Percentiles rank a stretch among this genome's conserved stretches.
These are phyloP conservation scores for Jamesozyma gamospora DNA, from an alignment of 805 yeast species.

Conservation along the genomic window DNA sequence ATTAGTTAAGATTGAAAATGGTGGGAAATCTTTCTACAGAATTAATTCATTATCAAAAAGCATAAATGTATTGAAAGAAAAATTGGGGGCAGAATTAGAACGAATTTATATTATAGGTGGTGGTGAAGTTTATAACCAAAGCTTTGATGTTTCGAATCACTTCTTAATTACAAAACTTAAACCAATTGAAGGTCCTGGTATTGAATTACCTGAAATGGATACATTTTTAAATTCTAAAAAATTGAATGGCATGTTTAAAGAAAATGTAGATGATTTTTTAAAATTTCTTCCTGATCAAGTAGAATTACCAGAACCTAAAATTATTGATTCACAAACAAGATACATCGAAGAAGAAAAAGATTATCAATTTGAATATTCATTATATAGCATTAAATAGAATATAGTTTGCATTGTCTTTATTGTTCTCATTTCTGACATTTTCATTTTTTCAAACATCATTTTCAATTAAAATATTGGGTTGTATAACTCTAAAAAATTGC, in stretches of 20 bases:
- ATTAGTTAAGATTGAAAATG: slow-evolving; percentile 6
- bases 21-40: slow-evolving; percentile 8
- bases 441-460: too few relatives aligned
- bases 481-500: too few relatives aligned
- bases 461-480: too few relatives aligned
- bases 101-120: slow-evolving; percentile 86
- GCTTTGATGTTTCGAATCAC: slow-evolving; percentile 39
- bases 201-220: slow-evolving; percentile 47
- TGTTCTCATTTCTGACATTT: too few relatives aligned
- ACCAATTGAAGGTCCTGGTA: slow-evolving; percentile 17
- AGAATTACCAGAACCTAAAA: slow-evolving; percentile 32
- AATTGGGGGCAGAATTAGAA: slow-evolving; percentile 30
- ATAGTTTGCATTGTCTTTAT: too few relatives aligned
- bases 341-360: slow-evolving; percentile 38
- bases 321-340: slow-evolving; percentile 29
- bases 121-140: slow-evolving; percentile 66
- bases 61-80: slow-evolving; percentile 22
- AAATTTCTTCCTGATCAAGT: slow-evolving; percentile 23
- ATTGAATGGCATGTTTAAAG: slow-evolving; percentile 13
- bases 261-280: slow-evolving; percentile 29
- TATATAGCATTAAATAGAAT: slow-evolving; percentile 37
- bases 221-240: slow-evolving; percentile 44
- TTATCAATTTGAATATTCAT: slow-evolving; percentile 46
- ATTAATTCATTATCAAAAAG: slow-evolving; percentile 40
- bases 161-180: slow-evolving; percentile 63